A percentile compares a stretch with the other conserved stretches of the same genome.
phyloP scores from a whole-genome alignment of 352 stramenopile species.

The Pythium brachiatum region DNA sequence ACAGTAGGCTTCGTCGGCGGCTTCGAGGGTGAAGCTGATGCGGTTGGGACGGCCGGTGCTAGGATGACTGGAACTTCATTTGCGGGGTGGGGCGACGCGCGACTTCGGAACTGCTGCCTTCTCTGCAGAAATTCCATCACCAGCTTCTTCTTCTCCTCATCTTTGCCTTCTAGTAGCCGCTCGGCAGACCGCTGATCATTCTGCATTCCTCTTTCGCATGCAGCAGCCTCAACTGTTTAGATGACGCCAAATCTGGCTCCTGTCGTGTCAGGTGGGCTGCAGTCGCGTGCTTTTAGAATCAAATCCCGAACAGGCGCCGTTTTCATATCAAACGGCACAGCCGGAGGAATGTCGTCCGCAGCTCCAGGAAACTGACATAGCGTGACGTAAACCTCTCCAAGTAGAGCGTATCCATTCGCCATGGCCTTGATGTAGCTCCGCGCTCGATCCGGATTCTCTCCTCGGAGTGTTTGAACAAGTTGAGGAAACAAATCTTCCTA shows the following conservation, averaged over 20 bases:
- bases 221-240: background rate
- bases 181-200: constrained; percentile 30
- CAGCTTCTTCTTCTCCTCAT: constrained; percentile 50
- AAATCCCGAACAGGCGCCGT: constrained; percentile 37
- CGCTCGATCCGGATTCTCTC: constrained; percentile 51
- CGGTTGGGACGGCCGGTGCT: background rate
- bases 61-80: background rate
- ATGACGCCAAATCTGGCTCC: constrained; percentile 26
- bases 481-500: constrained; percentile 59
- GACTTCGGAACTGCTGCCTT: constrained; percentile 33
- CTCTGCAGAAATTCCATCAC: constrained; percentile 39
- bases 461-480: constrained; percentile 52
- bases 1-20: background rate
- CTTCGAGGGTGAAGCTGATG: background rate
- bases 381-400: constrained; percentile 37
- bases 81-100: constrained; percentile 14
- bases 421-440: constrained; percentile 57
- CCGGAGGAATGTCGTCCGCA: constrained; percentile 30
- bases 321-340: constrained; percentile 41
- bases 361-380: constrained; percentile 39
- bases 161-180: constrained; percentile 16
- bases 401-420: constrained; percentile 37
- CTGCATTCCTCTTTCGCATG: constrained; percentile 33
- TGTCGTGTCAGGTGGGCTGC: constrained; percentile 29
- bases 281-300: constrained; percentile 29